Base-by-base conservation (phyloP, 805 yeast genomes). In the Metschnikowia henanensis region DNA sequence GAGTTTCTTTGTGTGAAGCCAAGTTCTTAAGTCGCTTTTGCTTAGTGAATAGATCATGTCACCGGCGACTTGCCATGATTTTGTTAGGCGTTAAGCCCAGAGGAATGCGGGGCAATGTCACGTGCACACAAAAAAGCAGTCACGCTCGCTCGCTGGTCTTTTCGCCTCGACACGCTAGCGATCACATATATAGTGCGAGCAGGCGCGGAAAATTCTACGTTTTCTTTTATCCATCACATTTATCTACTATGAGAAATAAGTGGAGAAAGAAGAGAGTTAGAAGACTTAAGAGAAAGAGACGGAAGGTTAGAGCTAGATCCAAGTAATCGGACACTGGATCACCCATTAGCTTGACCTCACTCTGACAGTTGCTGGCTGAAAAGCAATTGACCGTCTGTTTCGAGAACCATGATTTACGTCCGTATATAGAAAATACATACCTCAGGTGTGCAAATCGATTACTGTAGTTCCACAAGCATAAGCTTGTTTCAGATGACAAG, bases 251-350 rank as follows among this genome's bases (percentile, higher is more conserved):
- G 95, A 86, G 95, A 84, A 84, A 87, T 80, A 91, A 91, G 87
- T 91, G 97, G 98, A 92, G 97, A 87, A 92, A 92, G 87, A 92
- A 92, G 96, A 92, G 98, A 91, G 95, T 87, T 78, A 91, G 98
- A 88, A 89, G 98, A 88, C 87, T 92, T 75, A 92, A 92, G 88
- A 89, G 97, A 84, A 92, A 92, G 96, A 88, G 98, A 87, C 97
- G 98, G 97, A 92, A 92, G 96, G 97, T 92, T 71, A 89, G 98
- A 88, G 98, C 98, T 80, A 90, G 98, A 88, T 88, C 96, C 83
- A 87, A 87, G 84, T 87, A 86, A 86, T 81, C 87, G 85, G 72
- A 69, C 72, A 41, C 44, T 43, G 46, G 55, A 50, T 45, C 48
- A 32, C 30, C 35, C 35, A 43, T 38, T 46, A 42, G 51, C 51